A percentile compares a stretch with the other conserved stretches of the same genome.
Conservation (phyloP, 345 rosid genomes). For the Turritis glabra region DNA sequence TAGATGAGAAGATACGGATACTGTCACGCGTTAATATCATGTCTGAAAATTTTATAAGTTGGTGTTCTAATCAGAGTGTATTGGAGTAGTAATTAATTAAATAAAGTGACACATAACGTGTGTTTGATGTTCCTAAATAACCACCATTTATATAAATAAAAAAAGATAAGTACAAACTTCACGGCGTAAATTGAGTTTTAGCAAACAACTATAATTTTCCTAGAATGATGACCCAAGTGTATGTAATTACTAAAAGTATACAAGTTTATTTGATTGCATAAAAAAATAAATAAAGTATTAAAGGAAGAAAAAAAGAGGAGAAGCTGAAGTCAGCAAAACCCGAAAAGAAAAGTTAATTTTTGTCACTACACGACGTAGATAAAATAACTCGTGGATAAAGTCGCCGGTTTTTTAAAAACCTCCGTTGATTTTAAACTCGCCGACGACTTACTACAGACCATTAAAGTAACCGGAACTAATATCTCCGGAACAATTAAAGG, state of each 20-base stretch:
- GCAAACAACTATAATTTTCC: background rate
- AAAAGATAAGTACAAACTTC: background rate
- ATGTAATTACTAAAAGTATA: background rate
- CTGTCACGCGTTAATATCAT: background rate
- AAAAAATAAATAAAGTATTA: too few species aligned
- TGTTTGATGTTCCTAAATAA: background rate
- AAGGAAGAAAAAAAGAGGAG: background rate
- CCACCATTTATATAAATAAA: background rate
- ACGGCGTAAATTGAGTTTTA: background rate
- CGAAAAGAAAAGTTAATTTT: constrained; percentile 20
- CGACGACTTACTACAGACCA: background rate
- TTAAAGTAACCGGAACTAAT: background rate
- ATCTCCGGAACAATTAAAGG: background rate
- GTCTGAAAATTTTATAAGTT: background rate
- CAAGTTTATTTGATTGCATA: background rate
- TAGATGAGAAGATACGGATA: constrained; percentile 7
- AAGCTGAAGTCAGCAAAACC: constrained; percentile 23
- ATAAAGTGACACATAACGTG: background rate
- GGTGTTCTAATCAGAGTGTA: constrained; percentile 12
- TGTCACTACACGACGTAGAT: constrained; percentile 25
- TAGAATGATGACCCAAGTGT: background rate
- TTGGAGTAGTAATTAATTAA: background rate
- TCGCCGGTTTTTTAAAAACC: background rate
- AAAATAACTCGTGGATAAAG: background rate
- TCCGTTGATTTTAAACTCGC: background rate